Conservation (phyloP, 257 asterid species). For the Solanum sparsipilum region DNA sequence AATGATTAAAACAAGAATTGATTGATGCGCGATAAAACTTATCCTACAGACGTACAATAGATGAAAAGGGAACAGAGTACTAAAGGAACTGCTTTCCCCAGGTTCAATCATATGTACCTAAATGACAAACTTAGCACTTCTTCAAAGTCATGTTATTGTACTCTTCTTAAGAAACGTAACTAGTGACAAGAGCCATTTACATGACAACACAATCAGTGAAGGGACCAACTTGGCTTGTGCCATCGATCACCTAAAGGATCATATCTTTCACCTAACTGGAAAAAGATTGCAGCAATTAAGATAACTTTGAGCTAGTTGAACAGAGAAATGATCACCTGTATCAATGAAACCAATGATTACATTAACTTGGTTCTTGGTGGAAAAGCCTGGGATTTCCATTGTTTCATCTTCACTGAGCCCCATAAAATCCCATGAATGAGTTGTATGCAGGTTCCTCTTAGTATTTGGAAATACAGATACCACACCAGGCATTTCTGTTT, state of each 20-base stretch:
- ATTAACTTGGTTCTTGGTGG: constrained; percentile 89
- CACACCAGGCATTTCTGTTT: constrained; percentile 85
- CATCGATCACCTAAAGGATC: background rate
- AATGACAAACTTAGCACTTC: background rate
- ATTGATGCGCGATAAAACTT: background rate
- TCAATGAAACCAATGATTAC: constrained; percentile 89
- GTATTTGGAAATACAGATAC: constrained; percentile 86
- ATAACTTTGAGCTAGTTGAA: background rate
- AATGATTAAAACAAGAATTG: background rate
- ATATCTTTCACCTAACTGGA: background rate
- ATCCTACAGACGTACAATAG: background rate
- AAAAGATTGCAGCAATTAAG: background rate
- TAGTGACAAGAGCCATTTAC: background rate
- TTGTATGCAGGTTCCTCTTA: constrained; percentile 74
- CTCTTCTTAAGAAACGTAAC: background rate
- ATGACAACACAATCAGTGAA: background rate
- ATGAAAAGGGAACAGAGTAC: background rate
- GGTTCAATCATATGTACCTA: background rate
- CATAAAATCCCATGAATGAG: constrained; percentile 99
- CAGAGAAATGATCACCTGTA: constrained; percentile 43
- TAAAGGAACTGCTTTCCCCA: background rate
- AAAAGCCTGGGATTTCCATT: constrained; percentile 86
- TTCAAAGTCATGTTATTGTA: background rate
- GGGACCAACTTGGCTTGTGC: background rate
- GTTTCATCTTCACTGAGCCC: constrained; percentile 72